phyloP scores from a whole-genome alignment of 169 alveolate genomes.

The Plasmodium inui region DNA sequence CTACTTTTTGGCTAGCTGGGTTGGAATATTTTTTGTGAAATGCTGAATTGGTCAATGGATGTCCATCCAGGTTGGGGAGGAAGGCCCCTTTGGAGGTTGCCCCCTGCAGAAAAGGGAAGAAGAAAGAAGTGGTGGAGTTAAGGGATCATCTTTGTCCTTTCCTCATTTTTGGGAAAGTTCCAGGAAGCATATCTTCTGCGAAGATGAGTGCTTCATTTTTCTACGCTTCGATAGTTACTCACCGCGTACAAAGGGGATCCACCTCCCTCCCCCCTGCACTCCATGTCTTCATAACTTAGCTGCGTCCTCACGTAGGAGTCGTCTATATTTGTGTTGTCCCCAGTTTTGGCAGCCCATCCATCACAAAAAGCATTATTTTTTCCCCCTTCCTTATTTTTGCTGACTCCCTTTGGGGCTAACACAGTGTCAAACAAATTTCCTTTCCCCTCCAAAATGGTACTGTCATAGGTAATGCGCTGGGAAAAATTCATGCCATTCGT shows the following conservation, averaged over 20 bases:
- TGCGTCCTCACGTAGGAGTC: not conserved
- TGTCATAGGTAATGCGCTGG: conserved; percentile 58
- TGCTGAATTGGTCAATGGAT: not conserved
- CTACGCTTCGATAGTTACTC: not conserved
- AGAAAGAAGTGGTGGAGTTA: not conserved
- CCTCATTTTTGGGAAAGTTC: not conserved
- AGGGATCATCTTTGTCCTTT: not conserved
- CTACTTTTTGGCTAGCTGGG: conserved; percentile 11
- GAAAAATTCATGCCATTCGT: conserved; percentile 45
- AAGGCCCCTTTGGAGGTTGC: not conserved
- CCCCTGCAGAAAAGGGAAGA: not conserved
- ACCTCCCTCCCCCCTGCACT: not conserved
- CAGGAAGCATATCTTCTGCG: not conserved
- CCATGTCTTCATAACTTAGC: not conserved
- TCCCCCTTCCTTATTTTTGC: not conserved
- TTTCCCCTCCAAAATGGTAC: not conserved
- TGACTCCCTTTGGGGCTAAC: not conserved
- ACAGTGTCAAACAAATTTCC: conserved; percentile 11
- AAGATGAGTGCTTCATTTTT: not conserved
- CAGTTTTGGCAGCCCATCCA: not conserved
- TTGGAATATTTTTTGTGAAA: conserved; percentile 1
- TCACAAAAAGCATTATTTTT: not conserved
- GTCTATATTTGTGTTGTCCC: not conserved
- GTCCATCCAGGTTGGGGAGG: not conserved
- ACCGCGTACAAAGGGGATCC: not conserved